Evolutionary conservation across 345 rosid genomes (phyloP).

Genomic region (Fremontodendron californicum): DNA sequence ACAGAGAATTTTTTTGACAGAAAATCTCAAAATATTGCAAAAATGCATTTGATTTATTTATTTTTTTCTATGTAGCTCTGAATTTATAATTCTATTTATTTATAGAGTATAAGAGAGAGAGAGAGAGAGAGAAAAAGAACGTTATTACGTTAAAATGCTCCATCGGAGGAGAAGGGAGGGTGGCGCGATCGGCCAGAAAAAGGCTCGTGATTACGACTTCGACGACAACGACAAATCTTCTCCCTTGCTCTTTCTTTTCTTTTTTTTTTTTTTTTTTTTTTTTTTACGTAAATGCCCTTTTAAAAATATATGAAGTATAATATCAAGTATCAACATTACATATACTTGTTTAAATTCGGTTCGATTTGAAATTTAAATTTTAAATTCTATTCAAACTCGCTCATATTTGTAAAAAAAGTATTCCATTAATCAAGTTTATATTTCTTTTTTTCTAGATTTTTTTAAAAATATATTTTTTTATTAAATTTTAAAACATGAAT

Average conservation of each 20-base stretch:
- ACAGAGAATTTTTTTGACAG: neutral
- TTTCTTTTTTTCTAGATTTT: too few relatives aligned
- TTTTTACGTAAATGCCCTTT: slow-evolving; percentile 19
- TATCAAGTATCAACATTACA: too few relatives aligned
- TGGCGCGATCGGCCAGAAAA: slow-evolving; percentile 39
- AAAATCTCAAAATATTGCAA: neutral
- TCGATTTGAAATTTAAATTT: too few relatives aligned
- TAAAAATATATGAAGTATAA: too few relatives aligned
- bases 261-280: too few relatives aligned
- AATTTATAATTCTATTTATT: neutral
- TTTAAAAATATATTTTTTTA: too few relatives aligned
- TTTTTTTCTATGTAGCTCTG: neutral
- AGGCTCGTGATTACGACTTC: slow-evolving; percentile 31
- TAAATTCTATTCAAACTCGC: too few relatives aligned
- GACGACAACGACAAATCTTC: slow-evolving; percentile 20
- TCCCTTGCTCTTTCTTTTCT: neutral
- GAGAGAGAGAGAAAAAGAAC: neutral
- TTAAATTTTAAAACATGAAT: too few relatives aligned
- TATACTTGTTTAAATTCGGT: too few relatives aligned
- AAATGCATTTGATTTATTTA: neutral
- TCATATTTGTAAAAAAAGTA: too few relatives aligned
- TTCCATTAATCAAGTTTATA: too few relatives aligned
- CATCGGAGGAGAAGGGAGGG: slow-evolving; percentile 3
- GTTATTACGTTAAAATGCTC: neutral
- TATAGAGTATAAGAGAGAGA: neutral